Evolutionary conservation across 345 rosid species (phyloP).

Genomic region (Sonneratia caseolaris): DNA sequence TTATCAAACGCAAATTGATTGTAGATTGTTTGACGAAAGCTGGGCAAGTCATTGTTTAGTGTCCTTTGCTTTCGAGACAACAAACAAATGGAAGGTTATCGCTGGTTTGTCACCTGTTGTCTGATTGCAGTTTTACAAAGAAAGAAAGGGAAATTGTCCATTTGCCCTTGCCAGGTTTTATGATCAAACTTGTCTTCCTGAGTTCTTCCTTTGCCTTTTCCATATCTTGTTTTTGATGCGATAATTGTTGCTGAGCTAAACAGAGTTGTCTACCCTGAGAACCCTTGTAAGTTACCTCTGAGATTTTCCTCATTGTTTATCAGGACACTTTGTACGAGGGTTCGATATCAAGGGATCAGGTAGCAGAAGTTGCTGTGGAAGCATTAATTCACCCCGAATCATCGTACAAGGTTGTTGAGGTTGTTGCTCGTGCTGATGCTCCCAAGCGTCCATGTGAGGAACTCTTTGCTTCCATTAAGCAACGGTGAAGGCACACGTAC

Average conservation of each 20-base stretch:
- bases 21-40: not conserved
- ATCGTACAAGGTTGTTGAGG: slow-evolving; percentile 71
- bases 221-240: not conserved
- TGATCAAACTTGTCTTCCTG: not conserved
- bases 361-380: slow-evolving; percentile 79
- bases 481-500: slow-evolving; percentile 13
- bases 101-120: too few species aligned
- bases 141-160: too few species aligned
- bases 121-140: too few species aligned
- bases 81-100: not conserved
- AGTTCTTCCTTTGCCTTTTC: not conserved
- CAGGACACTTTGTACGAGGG: slow-evolving; percentile 79
- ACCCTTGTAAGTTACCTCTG: not conserved
- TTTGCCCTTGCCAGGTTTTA: too few species aligned
- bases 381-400: slow-evolving; percentile 57
- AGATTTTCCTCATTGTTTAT: not conserved
- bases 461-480: slow-evolving; percentile 61
- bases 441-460: slow-evolving; percentile 49
- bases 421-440: slow-evolving; percentile 56
- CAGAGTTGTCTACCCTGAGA: not conserved
- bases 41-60: not conserved
- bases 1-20: not conserved
- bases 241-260: not conserved
- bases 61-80: not conserved
- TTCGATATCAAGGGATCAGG: slow-evolving; percentile 71